phyloP scores from a whole-genome alignment of 2,329 filamentous ascomycete species.

The Hymenoscyphus salicellus region DNA sequence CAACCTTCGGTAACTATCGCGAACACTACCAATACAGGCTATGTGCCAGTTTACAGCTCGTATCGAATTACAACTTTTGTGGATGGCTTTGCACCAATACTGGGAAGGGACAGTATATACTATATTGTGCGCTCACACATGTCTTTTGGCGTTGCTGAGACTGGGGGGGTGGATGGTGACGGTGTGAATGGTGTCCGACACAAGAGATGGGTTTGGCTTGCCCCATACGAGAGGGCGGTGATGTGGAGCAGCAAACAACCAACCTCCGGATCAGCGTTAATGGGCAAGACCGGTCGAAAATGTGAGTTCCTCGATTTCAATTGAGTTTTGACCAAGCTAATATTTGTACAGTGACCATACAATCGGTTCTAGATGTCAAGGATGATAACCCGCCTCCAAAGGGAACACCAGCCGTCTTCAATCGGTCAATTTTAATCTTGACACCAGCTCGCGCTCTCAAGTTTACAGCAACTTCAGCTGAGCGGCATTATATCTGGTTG shows the following conservation, averaged over 20 bases:
- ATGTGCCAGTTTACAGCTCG: constrained; percentile 54
- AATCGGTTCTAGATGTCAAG: constrained; percentile 95
- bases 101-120: constrained; percentile 98
- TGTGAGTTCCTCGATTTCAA: constrained; percentile 56
- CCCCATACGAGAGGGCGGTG: constrained; percentile 91
- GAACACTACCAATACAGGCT: constrained; percentile 41
- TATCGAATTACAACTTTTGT: constrained; percentile 77
- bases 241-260: constrained; percentile 99
- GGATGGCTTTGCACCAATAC: constrained; percentile 94
- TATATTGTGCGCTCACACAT: constrained; percentile 83
- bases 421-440: constrained; percentile 90
- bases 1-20: constrained; percentile 60
- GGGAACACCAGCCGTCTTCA: constrained; percentile 65
- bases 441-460: constrained; percentile 92
- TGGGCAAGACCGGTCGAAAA: constrained; percentile 94
- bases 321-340: constrained; percentile 29
- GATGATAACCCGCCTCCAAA: constrained; percentile 86
- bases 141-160: constrained; percentile 79
- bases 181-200: constrained; percentile 70
- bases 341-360: constrained; percentile 69
- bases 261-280: constrained; percentile 76
- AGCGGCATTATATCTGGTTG: constrained; percentile 92
- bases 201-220: constrained; percentile 97
- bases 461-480: constrained; percentile 79
- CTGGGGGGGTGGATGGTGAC: constrained; percentile 64